Conservation (phyloP, 768 basidiomycete genomes). For the Mrakia frigida region DNA sequence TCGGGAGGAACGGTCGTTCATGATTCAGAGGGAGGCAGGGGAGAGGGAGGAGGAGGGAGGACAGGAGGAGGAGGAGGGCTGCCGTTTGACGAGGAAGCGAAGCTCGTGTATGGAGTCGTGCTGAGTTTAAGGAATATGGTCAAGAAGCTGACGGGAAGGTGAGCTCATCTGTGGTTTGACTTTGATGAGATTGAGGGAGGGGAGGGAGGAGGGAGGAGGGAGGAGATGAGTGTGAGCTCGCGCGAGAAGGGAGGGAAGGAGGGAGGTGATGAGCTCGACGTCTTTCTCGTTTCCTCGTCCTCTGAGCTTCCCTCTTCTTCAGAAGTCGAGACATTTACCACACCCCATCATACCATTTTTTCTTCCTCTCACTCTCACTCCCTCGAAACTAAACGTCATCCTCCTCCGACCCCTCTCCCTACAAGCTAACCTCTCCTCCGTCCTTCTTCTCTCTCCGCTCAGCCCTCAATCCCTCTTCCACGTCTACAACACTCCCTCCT, state of each 20-base stretch:
- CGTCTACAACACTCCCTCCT: constrained; percentile 75
- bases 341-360: neutral
- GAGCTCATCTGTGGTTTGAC: constrained; percentile 35
- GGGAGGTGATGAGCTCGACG: neutral
- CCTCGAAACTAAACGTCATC: neutral
- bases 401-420: neutral
- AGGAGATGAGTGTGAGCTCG: neutral
- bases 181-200: neutral
- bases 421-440: neutral
- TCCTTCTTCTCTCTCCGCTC: constrained; percentile 4
- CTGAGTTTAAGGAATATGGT: constrained; percentile 89
- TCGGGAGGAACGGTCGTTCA: neutral
- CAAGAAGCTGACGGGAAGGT: constrained; percentile 87
- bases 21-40: neutral
- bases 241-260: neutral
- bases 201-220: constrained; percentile 27
- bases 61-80: constrained; percentile 52
- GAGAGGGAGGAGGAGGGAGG: constrained; percentile 16
- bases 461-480: constrained; percentile 42
- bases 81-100: constrained; percentile 94
- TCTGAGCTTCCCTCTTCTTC: neutral
- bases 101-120: constrained; percentile 93
- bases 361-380: neutral
- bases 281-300: neutral
- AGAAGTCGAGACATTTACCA: neutral